phyloP scores from a whole-genome alignment of 352 stramenopile species.

The Globisporangium takayamanum region DNA sequence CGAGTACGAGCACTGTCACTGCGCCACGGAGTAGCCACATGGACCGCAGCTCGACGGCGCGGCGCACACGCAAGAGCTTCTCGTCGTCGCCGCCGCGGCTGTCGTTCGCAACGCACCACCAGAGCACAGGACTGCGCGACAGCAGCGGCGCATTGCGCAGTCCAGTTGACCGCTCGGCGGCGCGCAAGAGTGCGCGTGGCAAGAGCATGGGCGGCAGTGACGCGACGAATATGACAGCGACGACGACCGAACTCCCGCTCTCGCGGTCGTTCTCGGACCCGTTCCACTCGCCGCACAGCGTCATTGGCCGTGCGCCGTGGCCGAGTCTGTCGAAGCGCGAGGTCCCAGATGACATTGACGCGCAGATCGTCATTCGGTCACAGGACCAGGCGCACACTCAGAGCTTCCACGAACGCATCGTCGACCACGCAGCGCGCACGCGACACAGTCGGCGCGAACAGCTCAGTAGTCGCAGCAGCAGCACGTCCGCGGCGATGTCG shows the following conservation, averaged over 20 bases:
- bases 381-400: slow-evolving; percentile 31
- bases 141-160: slow-evolving; percentile 8
- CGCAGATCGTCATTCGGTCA: slow-evolving; percentile 41
- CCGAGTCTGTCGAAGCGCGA: slow-evolving; percentile 23
- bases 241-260: slow-evolving; percentile 20
- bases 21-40: slow-evolving; percentile 17
- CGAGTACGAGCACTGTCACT: slow-evolving; percentile 9
- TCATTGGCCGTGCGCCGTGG: slow-evolving; percentile 23
- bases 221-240: slow-evolving; percentile 14
- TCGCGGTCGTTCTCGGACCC: slow-evolving; percentile 59
- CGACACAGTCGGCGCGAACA: slow-evolving; percentile 18
- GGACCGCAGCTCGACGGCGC: slow-evolving; percentile 20
- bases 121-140: slow-evolving; percentile 14
- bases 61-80: slow-evolving; percentile 15
- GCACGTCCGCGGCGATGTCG: neutral
- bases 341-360: slow-evolving; percentile 26
- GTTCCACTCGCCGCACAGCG: slow-evolving; percentile 42
- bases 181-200: slow-evolving; percentile 2
- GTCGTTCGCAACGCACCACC: slow-evolving; percentile 1
- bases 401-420: slow-evolving; percentile 18
- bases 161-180: slow-evolving; percentile 3
- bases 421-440: slow-evolving; percentile 11
- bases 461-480: slow-evolving; percentile 6
- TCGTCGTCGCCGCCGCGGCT: slow-evolving; percentile 14
- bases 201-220: slow-evolving; percentile 1